Conservation (phyloP, 2,329 filamentous ascomycete genomes). For the Neopestalotiopsis sp. region DNA sequence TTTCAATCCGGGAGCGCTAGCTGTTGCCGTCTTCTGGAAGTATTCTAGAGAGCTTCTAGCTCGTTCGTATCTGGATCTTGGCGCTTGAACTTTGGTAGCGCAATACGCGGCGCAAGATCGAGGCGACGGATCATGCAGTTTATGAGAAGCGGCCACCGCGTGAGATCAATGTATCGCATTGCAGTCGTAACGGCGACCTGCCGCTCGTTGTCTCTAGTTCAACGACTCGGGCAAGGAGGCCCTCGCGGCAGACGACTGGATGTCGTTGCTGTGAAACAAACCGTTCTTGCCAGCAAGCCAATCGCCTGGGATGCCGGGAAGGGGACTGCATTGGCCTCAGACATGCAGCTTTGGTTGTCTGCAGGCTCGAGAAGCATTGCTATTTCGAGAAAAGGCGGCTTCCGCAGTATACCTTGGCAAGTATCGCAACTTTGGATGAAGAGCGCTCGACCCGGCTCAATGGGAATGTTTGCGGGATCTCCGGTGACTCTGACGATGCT, state of each 20-base stretch:
- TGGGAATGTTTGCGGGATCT: not conserved
- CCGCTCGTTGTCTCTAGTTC: not conserved
- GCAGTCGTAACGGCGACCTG: not conserved
- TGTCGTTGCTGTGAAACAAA: constrained; percentile 7
- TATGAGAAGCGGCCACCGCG: not conserved
- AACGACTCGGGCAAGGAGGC: not conserved
- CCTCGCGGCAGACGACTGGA: constrained; percentile 3
- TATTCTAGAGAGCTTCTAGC: constrained; percentile 15
- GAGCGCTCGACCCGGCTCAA: not conserved
- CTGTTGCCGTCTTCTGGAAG: constrained; percentile 14
- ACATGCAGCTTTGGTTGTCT: constrained; percentile 1
- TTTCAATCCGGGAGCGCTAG: constrained; percentile 11
- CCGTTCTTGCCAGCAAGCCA: constrained; percentile 1
- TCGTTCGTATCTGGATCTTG: constrained; percentile 11
- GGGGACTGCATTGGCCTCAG: not conserved
- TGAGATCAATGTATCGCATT: not conserved
- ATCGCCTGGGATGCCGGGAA: constrained; percentile 8
- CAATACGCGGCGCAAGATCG: not conserved
- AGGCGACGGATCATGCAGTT: not conserved
- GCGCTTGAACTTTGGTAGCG: constrained; percentile 9
- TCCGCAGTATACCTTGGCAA: not conserved
- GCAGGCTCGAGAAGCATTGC: not conserved
- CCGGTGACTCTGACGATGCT: not conserved
- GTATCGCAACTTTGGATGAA: not conserved
- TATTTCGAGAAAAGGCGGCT: constrained; percentile 1